Evolutionary conservation across 768 basidiomycete genomes (phyloP).

Genomic region (Suillus variegatus): DNA sequence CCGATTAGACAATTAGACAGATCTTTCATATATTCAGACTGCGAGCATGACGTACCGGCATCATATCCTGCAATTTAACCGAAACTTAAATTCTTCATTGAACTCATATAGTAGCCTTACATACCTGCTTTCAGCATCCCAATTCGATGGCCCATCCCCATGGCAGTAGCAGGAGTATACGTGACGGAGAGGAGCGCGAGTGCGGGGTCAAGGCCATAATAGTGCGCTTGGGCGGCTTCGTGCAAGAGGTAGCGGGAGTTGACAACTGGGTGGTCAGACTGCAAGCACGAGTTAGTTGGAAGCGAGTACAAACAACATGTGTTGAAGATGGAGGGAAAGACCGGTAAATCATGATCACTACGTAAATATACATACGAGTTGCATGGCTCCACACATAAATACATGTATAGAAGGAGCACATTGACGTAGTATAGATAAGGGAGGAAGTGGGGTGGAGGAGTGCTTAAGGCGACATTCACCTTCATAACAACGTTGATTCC

Average conservation of each 20-base stretch:
- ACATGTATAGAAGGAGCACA: neutral
- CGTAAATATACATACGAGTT: no score
- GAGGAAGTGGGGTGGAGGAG: neutral
- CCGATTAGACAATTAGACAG: neutral
- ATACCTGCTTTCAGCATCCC: conserved; percentile 57
- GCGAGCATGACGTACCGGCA: conserved; percentile 35
- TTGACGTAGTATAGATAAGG: no score
- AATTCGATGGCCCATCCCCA: conserved; percentile 72
- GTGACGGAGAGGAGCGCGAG: conserved; percentile 68
- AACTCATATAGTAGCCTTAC: neutral
- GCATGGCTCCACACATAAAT: neutral
- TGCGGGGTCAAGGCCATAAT: conserved; percentile 60
- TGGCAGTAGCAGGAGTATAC: conserved; percentile 60
- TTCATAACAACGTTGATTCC: conserved; percentile 77
- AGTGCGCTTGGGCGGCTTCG: conserved; percentile 72
- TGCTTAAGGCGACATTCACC: conserved; percentile 34
- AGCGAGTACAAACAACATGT: neutral
- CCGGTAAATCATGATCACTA: no score
- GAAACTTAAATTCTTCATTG: neutral
- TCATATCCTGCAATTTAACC: conserved; percentile 38
- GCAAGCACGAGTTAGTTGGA: neutral
- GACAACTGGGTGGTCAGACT: conserved; percentile 61
- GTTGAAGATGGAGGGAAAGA: no score
- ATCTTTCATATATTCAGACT: neutral
- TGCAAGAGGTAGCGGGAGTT: conserved; percentile 70